Base-by-base conservation (phyloP, 176 grass and related monocot species). In the Triticum dicoccoides region DNA sequence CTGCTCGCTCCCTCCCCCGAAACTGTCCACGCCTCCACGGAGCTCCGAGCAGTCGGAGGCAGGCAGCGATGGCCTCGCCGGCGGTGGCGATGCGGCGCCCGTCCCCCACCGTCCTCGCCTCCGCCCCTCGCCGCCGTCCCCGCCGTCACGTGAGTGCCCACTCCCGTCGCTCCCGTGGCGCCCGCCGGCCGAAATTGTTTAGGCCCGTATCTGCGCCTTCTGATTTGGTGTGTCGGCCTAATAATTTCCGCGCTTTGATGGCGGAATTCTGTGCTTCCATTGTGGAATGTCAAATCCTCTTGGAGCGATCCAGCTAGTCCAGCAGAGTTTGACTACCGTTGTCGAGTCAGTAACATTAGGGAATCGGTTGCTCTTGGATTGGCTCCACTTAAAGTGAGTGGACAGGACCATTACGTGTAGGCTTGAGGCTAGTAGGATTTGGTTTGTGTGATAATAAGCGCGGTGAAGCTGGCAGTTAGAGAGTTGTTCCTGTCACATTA, bases 21-120 rank as follows among this genome's bases (percentile, higher is more conserved):
- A 73, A 73, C 25, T 54, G 9, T 11, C 63, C 14, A 24, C 33
- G 24, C 77, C 20, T 6, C 70, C 70, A 14, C 83, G 51, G 64
- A 33, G 81, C 41, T 75, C 41, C 41, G 73, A 32, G 73, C 11
- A 20, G 25, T 33, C 47, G 79, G 80, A 61, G 81, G 72, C 72
- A 33, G 35, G 64, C 62, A 3, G 82, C 59, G 47, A 89, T 89
- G 83, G 49, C 88, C 83, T 89, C 83, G 69, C 83, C 77, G 81
- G 69, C 89, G 81, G 81, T 61, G 61, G 76, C 27, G 76, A 47
- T 44, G 69, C 76, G 68, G 47, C 76, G 75, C 69, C 81, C 81
- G 34, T 76, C 49, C 49, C 81, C 89, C 68, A 49, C 76, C 61
- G 3, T 81, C 29, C 69, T 87, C 30, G 29, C 29, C 14, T 51